These are phyloP conservation scores for Arthrobotrys conoides DNA, from an alignment of 2,329 filamentous ascomycete species.

Conservation along the genomic window DNA sequence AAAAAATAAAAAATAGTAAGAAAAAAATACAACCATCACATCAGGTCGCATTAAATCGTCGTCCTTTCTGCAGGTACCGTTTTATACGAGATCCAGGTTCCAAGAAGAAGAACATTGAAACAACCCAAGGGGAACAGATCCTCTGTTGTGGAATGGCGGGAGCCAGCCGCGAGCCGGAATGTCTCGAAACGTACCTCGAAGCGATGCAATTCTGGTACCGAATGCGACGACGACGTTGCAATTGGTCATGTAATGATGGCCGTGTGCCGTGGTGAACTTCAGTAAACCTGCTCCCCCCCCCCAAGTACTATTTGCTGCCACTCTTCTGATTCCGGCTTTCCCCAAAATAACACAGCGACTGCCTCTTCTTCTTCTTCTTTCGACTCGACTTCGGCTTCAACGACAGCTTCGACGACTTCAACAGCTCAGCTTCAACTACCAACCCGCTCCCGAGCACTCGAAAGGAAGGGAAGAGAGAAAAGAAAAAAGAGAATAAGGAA, in stretches of 20 bases:
- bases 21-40: too few relatives aligned
- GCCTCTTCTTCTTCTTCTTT: constrained; percentile 36
- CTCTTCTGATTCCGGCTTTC: constrained; percentile 14
- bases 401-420: constrained; percentile 28
- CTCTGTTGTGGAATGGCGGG: constrained; percentile 33
- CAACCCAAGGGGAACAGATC: constrained; percentile 1
- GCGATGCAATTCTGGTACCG: constrained; percentile 47
- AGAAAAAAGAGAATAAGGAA: constrained; percentile 57
- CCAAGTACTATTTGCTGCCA: neutral
- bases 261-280: constrained; percentile 3
- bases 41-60: neutral
- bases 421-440: constrained; percentile 47
- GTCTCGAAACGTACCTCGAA: constrained; percentile 57
- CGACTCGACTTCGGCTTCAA: constrained; percentile 18
- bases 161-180: constrained; percentile 33
- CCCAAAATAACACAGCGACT: constrained; percentile 26
- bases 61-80: constrained; percentile 16
- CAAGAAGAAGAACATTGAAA: constrained; percentile 3
- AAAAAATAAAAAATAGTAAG: too few relatives aligned
- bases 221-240: constrained; percentile 53
- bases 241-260: constrained; percentile 38
- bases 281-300: constrained; percentile 7
- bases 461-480: constrained; percentile 61
- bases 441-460: constrained; percentile 60
- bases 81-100: constrained; percentile 12